Evolutionary conservation across 108 stramenopile species (phyloP).

Genomic region (Cyclotella sp.): DNA sequence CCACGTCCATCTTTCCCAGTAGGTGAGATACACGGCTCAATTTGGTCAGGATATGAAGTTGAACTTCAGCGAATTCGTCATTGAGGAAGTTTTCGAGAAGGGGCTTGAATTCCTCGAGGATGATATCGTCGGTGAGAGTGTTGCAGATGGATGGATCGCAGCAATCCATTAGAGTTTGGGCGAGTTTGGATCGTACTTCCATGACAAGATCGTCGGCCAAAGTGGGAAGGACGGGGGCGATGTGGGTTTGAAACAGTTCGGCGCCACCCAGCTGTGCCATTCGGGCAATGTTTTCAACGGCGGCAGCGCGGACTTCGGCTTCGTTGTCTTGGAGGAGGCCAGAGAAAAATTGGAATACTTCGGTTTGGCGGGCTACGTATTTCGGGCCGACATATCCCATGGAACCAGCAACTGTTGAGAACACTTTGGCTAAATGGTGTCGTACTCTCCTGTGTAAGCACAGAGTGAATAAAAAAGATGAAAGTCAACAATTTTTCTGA

Average conservation of each 20-base stretch:
- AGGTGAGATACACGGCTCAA: constrained; percentile 81
- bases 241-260: constrained; percentile 72
- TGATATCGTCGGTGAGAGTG: constrained; percentile 72
- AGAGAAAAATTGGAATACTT: constrained; percentile 78
- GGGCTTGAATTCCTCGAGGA: constrained; percentile 83
- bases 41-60: constrained; percentile 87
- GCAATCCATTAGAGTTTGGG: constrained; percentile 78
- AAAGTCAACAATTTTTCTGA: background rate
- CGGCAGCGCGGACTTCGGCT: constrained; percentile 95
- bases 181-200: constrained; percentile 60
- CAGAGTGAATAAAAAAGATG: background rate
- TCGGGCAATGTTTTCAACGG: constrained; percentile 83
- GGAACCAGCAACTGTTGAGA: constrained; percentile 76
- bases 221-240: constrained; percentile 74
- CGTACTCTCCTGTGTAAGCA: constrained; percentile 82
- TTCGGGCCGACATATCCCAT: constrained; percentile 63
- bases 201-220: constrained; percentile 66
- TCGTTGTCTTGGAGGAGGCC: constrained; percentile 88
- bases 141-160: constrained; percentile 65
- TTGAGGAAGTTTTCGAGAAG: constrained; percentile 82
- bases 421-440: constrained; percentile 87
- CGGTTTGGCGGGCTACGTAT: constrained; percentile 32
- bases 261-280: constrained; percentile 86
- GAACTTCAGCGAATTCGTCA: constrained; percentile 92
- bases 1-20: constrained; percentile 80